phyloP scores from a whole-genome alignment of 106 monocot species.

The Phalaenopsis equestris region DNA sequence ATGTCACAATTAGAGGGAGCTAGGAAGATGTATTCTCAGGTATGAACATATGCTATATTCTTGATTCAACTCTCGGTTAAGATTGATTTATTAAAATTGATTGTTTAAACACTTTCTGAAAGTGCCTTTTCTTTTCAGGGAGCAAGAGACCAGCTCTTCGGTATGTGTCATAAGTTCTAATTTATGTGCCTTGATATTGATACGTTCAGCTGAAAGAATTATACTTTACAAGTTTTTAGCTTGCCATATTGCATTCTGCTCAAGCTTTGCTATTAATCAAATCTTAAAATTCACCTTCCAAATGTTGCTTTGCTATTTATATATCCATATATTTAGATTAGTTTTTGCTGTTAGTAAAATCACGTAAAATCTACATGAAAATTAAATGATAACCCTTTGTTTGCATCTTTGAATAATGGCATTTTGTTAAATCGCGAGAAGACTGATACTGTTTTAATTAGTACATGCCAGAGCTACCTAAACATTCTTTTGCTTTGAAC shows the following conservation, averaged over 20 bases:
- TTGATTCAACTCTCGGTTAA: not conserved
- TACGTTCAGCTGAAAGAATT: not conserved
- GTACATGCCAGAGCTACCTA: not conserved
- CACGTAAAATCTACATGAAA: not conserved
- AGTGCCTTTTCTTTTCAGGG: constrained; percentile 13
- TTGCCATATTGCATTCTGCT: not conserved
- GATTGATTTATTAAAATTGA: not conserved
- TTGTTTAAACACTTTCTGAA: constrained; percentile 5
- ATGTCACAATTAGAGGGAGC: constrained; percentile 90
- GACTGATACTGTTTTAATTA: not conserved
- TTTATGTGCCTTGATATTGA: not conserved
- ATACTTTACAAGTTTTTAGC: not conserved
- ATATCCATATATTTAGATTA: not conserved
- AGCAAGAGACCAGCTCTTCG: constrained; percentile 10
- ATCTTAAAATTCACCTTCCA: not conserved
- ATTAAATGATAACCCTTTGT: not conserved
- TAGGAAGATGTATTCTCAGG: constrained; percentile 78
- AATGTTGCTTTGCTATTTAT: not conserved
- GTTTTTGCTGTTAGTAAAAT: not conserved
- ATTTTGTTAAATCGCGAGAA: not conserved
- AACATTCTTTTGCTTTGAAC: not conserved
- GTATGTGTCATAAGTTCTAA: constrained; percentile 7
- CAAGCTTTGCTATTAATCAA: not conserved
- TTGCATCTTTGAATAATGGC: not conserved
- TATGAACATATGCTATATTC: constrained; percentile 5